These are phyloP conservation scores for Starmerella asiatica DNA, from an alignment of 805 yeast genomes.

Conservation along the genomic window DNA sequence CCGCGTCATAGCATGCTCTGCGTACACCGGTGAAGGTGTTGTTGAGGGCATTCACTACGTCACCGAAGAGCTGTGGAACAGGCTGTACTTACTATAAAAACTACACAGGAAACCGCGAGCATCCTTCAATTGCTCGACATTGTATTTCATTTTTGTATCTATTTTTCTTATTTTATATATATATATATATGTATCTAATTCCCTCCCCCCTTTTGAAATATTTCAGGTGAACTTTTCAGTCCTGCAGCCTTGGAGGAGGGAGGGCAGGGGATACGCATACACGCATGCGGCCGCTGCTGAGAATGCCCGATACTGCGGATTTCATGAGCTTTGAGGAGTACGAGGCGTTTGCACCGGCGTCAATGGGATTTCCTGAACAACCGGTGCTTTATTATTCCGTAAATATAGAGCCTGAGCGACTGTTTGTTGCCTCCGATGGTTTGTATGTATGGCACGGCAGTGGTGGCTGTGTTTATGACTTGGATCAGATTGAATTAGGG, in stretches of 20 bases:
- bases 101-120: not conserved
- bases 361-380: slow-evolving; percentile 25
- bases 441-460: slow-evolving; percentile 21
- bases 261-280: no score
- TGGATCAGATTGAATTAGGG: slow-evolving; percentile 1
- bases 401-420: not conserved
- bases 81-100: slow-evolving; percentile 24
- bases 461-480: not conserved
- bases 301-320: slow-evolving; percentile 18
- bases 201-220: no score
- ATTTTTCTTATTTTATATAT: no score
- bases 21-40: slow-evolving; percentile 34
- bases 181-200: no score
- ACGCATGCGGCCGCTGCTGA: slow-evolving; percentile 12
- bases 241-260: not conserved
- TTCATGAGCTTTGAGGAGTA: slow-evolving; percentile 23
- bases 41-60: slow-evolving; percentile 34
- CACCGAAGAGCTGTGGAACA: slow-evolving; percentile 29
- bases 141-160: no score
- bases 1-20: slow-evolving; percentile 36
- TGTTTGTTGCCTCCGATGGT: slow-evolving; percentile 23
- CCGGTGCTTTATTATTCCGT: slow-evolving; percentile 22
- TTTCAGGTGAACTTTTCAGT: not conserved
- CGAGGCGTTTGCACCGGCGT: slow-evolving; percentile 26
- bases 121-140: no score